Base-by-base conservation (phyloP, 2,329 filamentous ascomycete genomes). In the Fusarium annulatum region DNA sequence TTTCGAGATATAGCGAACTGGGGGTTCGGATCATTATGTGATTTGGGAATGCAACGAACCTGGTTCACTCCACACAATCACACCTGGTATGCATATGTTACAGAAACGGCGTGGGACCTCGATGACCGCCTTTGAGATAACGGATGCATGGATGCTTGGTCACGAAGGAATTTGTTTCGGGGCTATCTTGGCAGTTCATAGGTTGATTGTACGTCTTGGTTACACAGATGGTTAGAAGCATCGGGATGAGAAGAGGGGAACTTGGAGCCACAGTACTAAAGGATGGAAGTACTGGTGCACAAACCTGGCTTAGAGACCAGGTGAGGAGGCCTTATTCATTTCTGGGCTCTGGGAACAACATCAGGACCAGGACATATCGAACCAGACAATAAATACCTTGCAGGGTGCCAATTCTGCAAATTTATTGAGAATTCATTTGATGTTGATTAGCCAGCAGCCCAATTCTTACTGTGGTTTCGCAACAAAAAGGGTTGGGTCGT, bases 21-120 rank as follows among this genome's bases (percentile, higher is more conserved):
- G 51, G 64, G 64, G 19, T 3, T 51, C 5, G 19, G 51, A 2
- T 21, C 45, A 19, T 38, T 69, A 2, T 69, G 64, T 26, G 34
- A 42, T 12, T 16, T n/a, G n/a, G 38, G 56, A 5, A 34, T 21
- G 10, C 64, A 69, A 10, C 64, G 41, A 7, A 28, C 64, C 21
- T 53, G 14, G 26, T 42, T 58, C 3, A 58, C 12, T 26, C 57
- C 67, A 14, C 58, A 58, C 5, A 64, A 64, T n/a, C 33, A 45
- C 5, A 48, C 34, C 19, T 63, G 64, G 49, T 38, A 7, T 26
- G 28, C 51, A 9, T 64, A 33, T 28, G 2, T 69, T 1, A 65
- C 23, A 15, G 66, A 68, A 7, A 9, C 28, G 18, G 28, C 16
- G 7, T 69, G 64, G 51, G 28, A 64, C 3, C 1, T 5, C 7